Evolutionary conservation across 345 rosid genomes (phyloP).

Genomic region (Gossypium herbaceum): DNA sequence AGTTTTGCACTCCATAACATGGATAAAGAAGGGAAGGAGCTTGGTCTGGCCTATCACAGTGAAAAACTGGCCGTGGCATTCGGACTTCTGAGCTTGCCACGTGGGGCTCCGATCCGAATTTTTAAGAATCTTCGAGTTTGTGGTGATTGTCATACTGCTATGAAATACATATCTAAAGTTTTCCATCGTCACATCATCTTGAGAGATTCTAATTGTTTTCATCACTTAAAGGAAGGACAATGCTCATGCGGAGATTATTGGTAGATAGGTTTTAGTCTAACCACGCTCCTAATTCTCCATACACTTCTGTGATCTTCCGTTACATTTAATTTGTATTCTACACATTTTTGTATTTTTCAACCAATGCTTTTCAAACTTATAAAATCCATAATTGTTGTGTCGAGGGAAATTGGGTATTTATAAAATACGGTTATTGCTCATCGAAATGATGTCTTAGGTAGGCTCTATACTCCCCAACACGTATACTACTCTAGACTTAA

Average conservation of each 20-base stretch:
- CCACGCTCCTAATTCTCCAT: slow-evolving; percentile 14
- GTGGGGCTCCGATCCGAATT: slow-evolving; percentile 63
- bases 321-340: not conserved
- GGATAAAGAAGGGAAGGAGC: slow-evolving; percentile 71
- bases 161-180: slow-evolving; percentile 66
- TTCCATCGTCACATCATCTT: slow-evolving; percentile 59
- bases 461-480: rapidly evolving
- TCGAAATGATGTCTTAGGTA: rapidly evolving
- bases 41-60: slow-evolving; percentile 81
- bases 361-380: not conserved
- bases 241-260: slow-evolving; percentile 96
- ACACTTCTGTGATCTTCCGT: slow-evolving; percentile 7
- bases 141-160: slow-evolving; percentile 86
- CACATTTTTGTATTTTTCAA: not conserved
- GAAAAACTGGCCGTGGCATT: slow-evolving; percentile 89
- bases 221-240: slow-evolving; percentile 72
- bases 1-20: slow-evolving; percentile 71
- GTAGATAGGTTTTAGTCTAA: slow-evolving; percentile 32
- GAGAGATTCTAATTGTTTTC: slow-evolving; percentile 91
- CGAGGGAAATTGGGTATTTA: too few species aligned
- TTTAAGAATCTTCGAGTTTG: slow-evolving; percentile 91
- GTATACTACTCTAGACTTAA: too few species aligned
- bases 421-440: too few species aligned
- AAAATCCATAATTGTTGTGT: not conserved
- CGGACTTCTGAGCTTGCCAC: slow-evolving; percentile 54